These are phyloP conservation scores for Lyophyllum semitale DNA, from an alignment of 768 basidiomycete species.

Conservation along the genomic window DNA sequence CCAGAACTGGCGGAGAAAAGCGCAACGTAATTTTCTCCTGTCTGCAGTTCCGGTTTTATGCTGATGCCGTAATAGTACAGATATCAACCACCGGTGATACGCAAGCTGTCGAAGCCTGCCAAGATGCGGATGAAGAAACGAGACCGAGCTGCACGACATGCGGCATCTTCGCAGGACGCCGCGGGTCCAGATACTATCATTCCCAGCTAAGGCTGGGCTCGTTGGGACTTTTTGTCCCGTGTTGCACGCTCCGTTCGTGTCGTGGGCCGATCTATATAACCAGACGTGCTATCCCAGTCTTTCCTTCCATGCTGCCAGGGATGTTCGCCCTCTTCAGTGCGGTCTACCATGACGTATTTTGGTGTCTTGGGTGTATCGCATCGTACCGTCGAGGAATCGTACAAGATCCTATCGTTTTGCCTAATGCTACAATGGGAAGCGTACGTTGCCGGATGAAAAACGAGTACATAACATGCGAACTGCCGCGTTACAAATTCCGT, in stretches of 20 bases:
- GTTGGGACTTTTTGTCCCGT: not conserved
- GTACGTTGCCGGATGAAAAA: too few species aligned
- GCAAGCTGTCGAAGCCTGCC: constrained; percentile 60
- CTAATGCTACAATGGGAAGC: too few species aligned
- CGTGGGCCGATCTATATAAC: too few species aligned
- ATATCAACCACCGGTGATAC: constrained; percentile 53
- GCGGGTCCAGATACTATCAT: not conserved
- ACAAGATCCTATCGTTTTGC: too few species aligned
- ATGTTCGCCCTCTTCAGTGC: too few species aligned
- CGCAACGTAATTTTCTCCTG: constrained; percentile 46
- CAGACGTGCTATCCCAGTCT: too few species aligned
- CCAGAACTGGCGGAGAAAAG: constrained; percentile 37
- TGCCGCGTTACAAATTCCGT: too few species aligned
- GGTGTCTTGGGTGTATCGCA: too few species aligned
- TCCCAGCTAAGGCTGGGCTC: not conserved
- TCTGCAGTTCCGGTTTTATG: not conserved
- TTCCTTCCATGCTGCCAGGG: too few species aligned
- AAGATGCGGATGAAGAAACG: constrained; percentile 54
- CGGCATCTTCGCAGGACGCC: not conserved
- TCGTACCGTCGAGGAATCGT: too few species aligned
- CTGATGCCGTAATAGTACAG: constrained; percentile 31
- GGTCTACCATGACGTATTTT: too few species aligned
- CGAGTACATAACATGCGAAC: too few species aligned
- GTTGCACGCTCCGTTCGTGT: not conserved
- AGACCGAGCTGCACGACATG: constrained; percentile 20